Evolutionary conservation across 2,329 filamentous ascomycete species (phyloP).

Genomic region (Microcyclospora tardicrescens): DNA sequence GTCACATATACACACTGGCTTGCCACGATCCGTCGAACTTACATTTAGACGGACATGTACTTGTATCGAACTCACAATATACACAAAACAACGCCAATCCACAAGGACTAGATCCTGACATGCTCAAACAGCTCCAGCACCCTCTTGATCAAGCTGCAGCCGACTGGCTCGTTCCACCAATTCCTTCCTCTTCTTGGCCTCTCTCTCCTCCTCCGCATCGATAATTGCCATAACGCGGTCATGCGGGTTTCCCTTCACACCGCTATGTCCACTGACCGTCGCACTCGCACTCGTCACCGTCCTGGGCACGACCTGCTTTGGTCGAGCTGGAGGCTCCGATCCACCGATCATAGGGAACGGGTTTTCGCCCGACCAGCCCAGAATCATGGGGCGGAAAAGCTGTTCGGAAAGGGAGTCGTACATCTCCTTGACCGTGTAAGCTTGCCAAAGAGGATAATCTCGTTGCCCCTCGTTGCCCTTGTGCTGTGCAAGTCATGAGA

Average conservation of each 20-base stretch:
- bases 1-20: no score
- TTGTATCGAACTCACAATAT: no score
- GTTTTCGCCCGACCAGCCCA: conserved; percentile 22
- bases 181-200: conserved; percentile 16
- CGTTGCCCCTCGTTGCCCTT: conserved; percentile 18
- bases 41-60: no score
- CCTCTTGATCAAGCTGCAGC: no score
- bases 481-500: conserved; percentile 10
- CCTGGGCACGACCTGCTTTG: conserved; percentile 13
- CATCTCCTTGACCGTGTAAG: conserved; percentile 20
- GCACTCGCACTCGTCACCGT: conserved; percentile 16
- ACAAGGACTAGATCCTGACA: no score
- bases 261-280: conserved; percentile 14
- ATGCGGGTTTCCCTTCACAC: conserved; percentile 11
- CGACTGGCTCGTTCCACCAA: conserved; percentile 8
- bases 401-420: conserved; percentile 18
- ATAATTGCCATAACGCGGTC: conserved; percentile 24
- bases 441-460: conserved; percentile 18
- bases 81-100: no score
- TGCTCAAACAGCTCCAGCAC: no score
- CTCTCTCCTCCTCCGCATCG: conserved; percentile 18
- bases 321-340: conserved; percentile 14
- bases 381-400: conserved; percentile 21
- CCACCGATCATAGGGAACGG: conserved; percentile 24
- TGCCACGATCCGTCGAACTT: no score